Conservation (phyloP, 331 rosid species). For the Malus hybrid region DNA sequence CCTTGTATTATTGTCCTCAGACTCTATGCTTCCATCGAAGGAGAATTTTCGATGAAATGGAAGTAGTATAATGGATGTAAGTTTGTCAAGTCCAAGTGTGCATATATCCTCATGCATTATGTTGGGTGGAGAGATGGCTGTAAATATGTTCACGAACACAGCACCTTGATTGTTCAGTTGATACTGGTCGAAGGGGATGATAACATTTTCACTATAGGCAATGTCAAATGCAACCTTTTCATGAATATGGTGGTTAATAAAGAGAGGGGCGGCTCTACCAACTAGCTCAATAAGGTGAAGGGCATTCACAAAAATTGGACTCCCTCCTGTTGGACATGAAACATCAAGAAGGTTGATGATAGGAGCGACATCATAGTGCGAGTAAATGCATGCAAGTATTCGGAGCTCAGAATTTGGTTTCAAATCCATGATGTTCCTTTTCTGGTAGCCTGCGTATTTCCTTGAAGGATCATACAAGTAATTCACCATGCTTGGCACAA, state of each 20-base stretch:
- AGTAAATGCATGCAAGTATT: constrained; percentile 12
- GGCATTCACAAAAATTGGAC: constrained; percentile 21
- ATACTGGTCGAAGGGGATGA: constrained; percentile 25
- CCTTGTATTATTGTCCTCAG: not conserved
- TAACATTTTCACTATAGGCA: constrained; percentile 16
- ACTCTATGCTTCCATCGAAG: not conserved
- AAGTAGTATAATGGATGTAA: constrained; percentile 33
- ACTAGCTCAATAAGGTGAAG: constrained; percentile 43
- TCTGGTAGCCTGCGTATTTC: constrained; percentile 25
- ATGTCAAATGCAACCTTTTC: not conserved
- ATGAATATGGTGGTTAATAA: constrained; percentile 26
- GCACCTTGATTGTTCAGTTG: constrained; percentile 15
- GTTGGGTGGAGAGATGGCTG: constrained; percentile 34
- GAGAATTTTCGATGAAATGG: constrained; percentile 11
- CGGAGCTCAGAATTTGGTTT: constrained; percentile 22
- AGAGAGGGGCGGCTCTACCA: constrained; percentile 38
- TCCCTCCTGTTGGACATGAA: constrained; percentile 16
- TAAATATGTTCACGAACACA: constrained; percentile 12
- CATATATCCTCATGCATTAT: constrained; percentile 53
- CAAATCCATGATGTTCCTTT: constrained; percentile 23
- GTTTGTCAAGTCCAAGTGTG: constrained; percentile 39
- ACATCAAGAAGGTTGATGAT: constrained; percentile 19
- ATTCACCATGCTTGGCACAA: constrained; percentile 12
- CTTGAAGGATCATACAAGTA: constrained; percentile 20
- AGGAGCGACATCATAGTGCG: not conserved